phyloP scores from a whole-genome alignment of 495 filamentous ascomycete genomes.

The Tuber brumale region DNA sequence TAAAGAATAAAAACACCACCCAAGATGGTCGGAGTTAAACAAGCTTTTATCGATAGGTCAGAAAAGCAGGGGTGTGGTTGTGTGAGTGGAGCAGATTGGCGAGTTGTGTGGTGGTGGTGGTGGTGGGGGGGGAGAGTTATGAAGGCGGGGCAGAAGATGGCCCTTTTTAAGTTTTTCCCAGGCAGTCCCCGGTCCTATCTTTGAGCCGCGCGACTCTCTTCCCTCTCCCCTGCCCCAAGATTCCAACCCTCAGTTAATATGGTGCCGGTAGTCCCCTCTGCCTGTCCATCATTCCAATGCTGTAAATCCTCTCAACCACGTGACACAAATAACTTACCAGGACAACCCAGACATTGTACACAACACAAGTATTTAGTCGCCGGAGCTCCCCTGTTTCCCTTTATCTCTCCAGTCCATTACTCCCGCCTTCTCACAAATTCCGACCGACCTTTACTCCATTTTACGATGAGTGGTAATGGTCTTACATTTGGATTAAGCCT shows the following conservation, averaged over 20 bases:
- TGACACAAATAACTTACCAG: not conserved
- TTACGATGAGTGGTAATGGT: conserved; percentile 20
- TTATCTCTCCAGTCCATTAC: not conserved
- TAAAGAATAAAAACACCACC: not conserved
- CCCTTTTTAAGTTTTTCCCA: conserved; percentile 2
- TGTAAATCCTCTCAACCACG: not conserved
- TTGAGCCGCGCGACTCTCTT: not conserved
- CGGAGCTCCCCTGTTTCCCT: not conserved
- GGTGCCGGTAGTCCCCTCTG: not conserved
- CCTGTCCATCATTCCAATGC: not conserved
- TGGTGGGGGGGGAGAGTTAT: not conserved
- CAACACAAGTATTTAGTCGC: not conserved
- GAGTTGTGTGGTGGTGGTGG: not conserved
- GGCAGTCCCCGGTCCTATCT: not conserved
- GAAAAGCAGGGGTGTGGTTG: conserved; percentile 5
- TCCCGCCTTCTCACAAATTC: not conserved
- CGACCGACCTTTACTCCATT: not conserved
- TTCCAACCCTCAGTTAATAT: not conserved
- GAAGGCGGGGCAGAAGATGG: conserved; percentile 1
- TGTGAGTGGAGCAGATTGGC: not conserved
- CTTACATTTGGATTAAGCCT: conserved; percentile 33
- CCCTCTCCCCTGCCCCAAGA: not conserved
- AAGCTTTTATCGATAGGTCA: conserved; percentile 3
- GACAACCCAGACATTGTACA: not conserved
- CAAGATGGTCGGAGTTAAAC: not conserved